Evolutionary conservation across 768 basidiomycete genomes (phyloP).

Genomic region (Panaeolus papilionaceus): DNA sequence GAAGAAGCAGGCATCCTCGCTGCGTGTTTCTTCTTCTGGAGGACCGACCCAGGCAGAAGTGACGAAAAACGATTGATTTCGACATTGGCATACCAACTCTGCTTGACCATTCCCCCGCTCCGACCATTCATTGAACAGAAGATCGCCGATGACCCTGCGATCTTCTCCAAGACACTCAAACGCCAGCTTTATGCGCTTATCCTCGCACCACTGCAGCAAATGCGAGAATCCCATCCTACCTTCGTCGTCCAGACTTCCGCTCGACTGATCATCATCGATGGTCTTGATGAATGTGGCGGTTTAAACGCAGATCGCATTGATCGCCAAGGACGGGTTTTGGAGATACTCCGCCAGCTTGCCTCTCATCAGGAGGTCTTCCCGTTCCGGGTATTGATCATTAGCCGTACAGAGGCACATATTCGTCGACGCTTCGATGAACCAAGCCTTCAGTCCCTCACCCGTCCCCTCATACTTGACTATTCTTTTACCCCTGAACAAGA

Average conservation of each 20-base stretch:
- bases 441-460: neutral
- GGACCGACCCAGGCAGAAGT: conserved; percentile 32
- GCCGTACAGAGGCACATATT: neutral
- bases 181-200: conserved; percentile 17
- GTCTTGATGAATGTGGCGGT: conserved; percentile 9
- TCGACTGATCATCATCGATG: conserved; percentile 23
- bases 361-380: conserved; percentile 7
- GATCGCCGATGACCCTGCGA: conserved; percentile 16
- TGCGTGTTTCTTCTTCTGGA: conserved; percentile 43
- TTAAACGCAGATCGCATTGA: neutral
- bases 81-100: conserved; percentile 37
- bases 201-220: conserved; percentile 13
- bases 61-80: conserved; percentile 33
- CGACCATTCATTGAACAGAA: conserved; percentile 18
- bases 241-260: conserved; percentile 5
- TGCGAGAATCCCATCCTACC: neutral
- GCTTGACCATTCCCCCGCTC: conserved; percentile 18
- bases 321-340: neutral
- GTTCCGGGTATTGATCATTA: neutral
- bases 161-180: conserved; percentile 20
- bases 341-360: conserved; percentile 7
- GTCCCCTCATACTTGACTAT: neutral
- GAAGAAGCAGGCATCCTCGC: conserved; percentile 23
- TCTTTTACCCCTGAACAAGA: neutral
- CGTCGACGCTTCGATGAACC: neutral